Conservation (phyloP, 257 asterid species). For the Scutellaria galericulata region DNA sequence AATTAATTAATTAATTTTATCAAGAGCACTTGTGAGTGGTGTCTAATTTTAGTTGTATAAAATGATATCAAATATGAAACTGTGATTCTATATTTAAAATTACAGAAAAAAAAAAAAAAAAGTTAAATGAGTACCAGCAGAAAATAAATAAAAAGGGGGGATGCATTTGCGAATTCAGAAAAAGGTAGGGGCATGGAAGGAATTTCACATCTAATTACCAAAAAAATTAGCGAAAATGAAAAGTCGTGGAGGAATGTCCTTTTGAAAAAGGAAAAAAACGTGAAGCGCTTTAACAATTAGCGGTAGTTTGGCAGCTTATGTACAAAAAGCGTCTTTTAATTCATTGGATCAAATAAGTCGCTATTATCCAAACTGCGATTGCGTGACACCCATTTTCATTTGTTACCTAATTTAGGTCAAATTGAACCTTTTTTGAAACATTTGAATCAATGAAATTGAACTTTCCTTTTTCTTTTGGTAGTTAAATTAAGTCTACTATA, state of each 20-base stretch:
- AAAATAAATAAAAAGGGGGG: conserved; percentile 19
- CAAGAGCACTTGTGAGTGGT: too few species aligned
- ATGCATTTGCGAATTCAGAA: conserved; percentile 1
- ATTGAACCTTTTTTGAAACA: conserved; percentile 2
- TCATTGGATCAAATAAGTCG: background rate
- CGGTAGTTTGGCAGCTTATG: conserved; percentile 38
- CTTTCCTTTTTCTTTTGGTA: background rate
- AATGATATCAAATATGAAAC: too few species aligned
- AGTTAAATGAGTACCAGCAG: background rate
- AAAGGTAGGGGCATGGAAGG: conserved; percentile 15
- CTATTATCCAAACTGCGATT: conserved; percentile 18
- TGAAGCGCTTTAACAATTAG: conserved; percentile 32
- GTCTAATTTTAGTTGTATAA: too few species aligned
- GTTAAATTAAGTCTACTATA: background rate
- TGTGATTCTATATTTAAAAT: background rate
- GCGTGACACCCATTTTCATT: conserved; percentile 29
- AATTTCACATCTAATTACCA: background rate
- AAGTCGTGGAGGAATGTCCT: conserved; percentile 38
- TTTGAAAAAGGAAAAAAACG: conserved; percentile 25
- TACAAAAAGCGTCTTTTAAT: background rate
- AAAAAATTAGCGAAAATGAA: background rate
- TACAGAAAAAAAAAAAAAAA: too few species aligned
- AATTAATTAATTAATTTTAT: too few species aligned
- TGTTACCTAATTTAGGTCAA: conserved; percentile 38
- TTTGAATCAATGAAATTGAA: conserved; percentile 2